Evolutionary conservation across 352 stramenopile species (phyloP).

Genomic region (Peronospora farinosa): DNA sequence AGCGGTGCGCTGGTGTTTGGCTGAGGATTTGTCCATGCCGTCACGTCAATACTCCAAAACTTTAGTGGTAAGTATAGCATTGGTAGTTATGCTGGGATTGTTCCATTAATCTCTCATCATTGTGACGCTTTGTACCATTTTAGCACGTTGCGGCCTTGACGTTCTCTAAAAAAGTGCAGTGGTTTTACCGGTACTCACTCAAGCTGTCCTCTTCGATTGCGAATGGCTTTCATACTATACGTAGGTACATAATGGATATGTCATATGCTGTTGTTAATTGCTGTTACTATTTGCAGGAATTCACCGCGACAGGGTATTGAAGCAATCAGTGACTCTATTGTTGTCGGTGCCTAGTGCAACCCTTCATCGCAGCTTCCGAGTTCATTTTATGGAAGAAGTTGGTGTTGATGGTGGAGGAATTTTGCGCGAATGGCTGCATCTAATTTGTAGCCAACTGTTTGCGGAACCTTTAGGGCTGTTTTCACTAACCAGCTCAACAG

Average conservation of each 20-base stretch:
- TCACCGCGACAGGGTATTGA: conserved; percentile 56
- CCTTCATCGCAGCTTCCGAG: conserved; percentile 63
- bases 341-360: conserved; percentile 38
- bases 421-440: conserved; percentile 69
- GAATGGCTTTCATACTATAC: conserved; percentile 57
- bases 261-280: neutral
- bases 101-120: neutral
- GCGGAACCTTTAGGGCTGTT: conserved; percentile 47
- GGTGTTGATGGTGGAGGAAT: conserved; percentile 73
- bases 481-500: conserved; percentile 31
- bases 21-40: conserved; percentile 23
- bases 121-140: neutral
- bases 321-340: conserved; percentile 62
- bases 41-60: conserved; percentile 28
- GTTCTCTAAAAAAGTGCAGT: conserved; percentile 60
- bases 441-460: conserved; percentile 69
- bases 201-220: conserved; percentile 50
- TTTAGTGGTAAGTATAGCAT: conserved; percentile 15
- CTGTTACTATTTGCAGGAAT: conserved; percentile 31
- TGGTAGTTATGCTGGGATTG: neutral
- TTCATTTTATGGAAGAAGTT: conserved; percentile 83
- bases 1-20: conserved; percentile 18
- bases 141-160: conserved; percentile 37
- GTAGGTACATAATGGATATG: conserved; percentile 3
- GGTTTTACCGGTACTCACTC: conserved; percentile 60